These are phyloP conservation scores for Lentinula lateritia DNA, from an alignment of 768 basidiomycete genomes.

Conservation along the genomic window DNA sequence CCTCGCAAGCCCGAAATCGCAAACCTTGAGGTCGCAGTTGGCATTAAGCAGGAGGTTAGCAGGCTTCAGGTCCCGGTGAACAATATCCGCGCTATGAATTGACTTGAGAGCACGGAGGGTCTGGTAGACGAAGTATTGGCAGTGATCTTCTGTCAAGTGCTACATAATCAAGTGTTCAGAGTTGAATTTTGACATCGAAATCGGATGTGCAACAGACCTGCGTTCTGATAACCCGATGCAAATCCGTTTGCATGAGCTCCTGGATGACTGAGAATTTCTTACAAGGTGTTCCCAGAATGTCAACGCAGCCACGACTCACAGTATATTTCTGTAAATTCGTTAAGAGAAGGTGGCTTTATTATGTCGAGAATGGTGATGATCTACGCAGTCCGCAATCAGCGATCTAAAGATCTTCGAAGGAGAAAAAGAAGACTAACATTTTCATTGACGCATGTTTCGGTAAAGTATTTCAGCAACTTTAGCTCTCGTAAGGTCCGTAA, in stretches of 20 bases:
- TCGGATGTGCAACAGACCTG: conserved; percentile 18
- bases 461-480: conserved; percentile 84
- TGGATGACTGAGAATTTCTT: conserved; percentile 53
- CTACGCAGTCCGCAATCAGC: conserved; percentile 27
- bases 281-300: conserved; percentile 7
- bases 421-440: conserved; percentile 42
- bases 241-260: conserved; percentile 86
- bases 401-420: neutral
- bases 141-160: conserved; percentile 85
- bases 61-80: conserved; percentile 77
- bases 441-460: conserved; percentile 73
- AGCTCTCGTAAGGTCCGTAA: conserved; percentile 86
- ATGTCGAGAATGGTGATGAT: conserved; percentile 93
- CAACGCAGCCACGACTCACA: conserved; percentile 33
- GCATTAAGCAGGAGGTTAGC: conserved; percentile 86
- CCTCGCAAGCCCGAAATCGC: conserved; percentile 83
- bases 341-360: conserved; percentile 69
- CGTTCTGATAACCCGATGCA: conserved; percentile 88
- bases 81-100: conserved; percentile 81
- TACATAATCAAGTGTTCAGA: conserved; percentile 18
- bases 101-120: conserved; percentile 85
- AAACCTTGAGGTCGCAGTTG: conserved; percentile 85
- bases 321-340: conserved; percentile 85
- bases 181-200: neutral
- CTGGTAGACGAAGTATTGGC: conserved; percentile 83